phyloP scores from a whole-genome alignment of 2,329 filamentous ascomycete species.

The Pseudocercospora eumusae region DNA sequence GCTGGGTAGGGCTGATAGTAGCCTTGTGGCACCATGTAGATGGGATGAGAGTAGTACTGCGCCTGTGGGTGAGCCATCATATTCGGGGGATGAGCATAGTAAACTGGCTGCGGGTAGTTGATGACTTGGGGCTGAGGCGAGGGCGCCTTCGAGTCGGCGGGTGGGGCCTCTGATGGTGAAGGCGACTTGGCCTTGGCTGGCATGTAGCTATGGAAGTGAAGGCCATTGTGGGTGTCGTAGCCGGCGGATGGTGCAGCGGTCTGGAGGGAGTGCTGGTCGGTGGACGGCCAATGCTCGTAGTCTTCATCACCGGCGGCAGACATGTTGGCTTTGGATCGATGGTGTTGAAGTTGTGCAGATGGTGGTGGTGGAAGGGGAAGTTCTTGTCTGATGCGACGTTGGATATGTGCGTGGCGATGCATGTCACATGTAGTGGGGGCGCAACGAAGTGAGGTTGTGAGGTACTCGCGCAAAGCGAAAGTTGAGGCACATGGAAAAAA shows the following conservation, averaged over 20 bases:
- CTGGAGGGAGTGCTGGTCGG: slow-evolving; percentile 24
- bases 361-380: slow-evolving; percentile 19
- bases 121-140: slow-evolving; percentile 19
- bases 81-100: slow-evolving; percentile 24
- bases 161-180: slow-evolving; percentile 17
- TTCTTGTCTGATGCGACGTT: slow-evolving; percentile 13
- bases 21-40: slow-evolving; percentile 17
- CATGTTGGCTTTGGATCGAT: slow-evolving; percentile 7
- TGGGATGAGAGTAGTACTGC: slow-evolving; percentile 29
- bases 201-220: slow-evolving; percentile 34
- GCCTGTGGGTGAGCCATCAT: slow-evolving; percentile 20
- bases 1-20: slow-evolving; percentile 29
- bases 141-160: slow-evolving; percentile 18
- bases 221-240: slow-evolving; percentile 36
- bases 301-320: slow-evolving; percentile 28
- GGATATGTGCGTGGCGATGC: slow-evolving; percentile 11
- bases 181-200: slow-evolving; percentile 26
- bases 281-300: slow-evolving; percentile 39
- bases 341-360: slow-evolving; percentile 7
- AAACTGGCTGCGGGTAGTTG: slow-evolving; percentile 26
- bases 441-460: slow-evolving; percentile 18
- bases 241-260: slow-evolving; percentile 24
- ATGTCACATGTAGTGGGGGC: slow-evolving; percentile 9
- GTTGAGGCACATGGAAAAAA: not conserved
- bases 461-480: slow-evolving; percentile 7